phyloP scores from a whole-genome alignment of 2,329 filamentous ascomycete species.

The Microsporum ferrugineum region DNA sequence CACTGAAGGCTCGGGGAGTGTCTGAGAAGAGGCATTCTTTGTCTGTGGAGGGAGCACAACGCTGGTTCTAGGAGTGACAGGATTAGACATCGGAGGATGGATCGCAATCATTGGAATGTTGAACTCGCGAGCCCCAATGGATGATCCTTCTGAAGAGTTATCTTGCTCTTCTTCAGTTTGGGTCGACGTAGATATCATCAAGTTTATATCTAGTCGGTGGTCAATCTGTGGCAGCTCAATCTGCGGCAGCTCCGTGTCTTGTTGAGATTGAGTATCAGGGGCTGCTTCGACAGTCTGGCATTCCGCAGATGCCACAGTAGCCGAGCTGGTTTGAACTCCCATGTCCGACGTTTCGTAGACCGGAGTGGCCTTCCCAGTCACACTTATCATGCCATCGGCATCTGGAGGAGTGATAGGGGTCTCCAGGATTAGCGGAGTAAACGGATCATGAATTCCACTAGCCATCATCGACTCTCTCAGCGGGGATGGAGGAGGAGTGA shows the following conservation, averaged over 20 bases:
- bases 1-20: conserved; percentile 42
- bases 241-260: not conserved
- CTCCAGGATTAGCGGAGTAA: conserved; percentile 45
- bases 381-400: not conserved
- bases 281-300: conserved; percentile 32
- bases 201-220: not conserved
- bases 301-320: conserved; percentile 32
- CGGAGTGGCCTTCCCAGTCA: not conserved
- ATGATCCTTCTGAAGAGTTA: not conserved
- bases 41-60: conserved; percentile 66
- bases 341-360: conserved; percentile 17
- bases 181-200: conserved; percentile 14
- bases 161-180: conserved; percentile 25
- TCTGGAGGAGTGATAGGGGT: conserved; percentile 38
- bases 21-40: conserved; percentile 76
- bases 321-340: conserved; percentile 24
- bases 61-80: conserved; percentile 63
- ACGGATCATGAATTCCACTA: conserved; percentile 46
- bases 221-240: not conserved
- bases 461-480: conserved; percentile 15
- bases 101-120: conserved; percentile 77
- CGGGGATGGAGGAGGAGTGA: conserved; percentile 70
- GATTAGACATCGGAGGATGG: conserved; percentile 73
- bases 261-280: not conserved
- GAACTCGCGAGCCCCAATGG: not conserved